phyloP scores from a whole-genome alignment of 768 basidiomycete species.

The Mycena epipterygia region DNA sequence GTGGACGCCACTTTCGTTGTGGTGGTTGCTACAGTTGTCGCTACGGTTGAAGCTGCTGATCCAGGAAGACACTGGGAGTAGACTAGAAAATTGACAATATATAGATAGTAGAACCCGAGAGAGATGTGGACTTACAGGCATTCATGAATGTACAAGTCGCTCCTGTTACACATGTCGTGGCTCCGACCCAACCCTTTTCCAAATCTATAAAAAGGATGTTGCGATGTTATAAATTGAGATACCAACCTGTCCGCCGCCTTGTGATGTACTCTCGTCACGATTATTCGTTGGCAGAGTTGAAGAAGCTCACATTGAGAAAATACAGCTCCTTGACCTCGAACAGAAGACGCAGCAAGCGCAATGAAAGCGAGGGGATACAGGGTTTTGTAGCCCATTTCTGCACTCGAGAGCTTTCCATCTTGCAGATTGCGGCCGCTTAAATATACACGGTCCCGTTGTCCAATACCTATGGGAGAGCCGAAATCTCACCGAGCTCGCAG shows the following conservation, averaged over 20 bases:
- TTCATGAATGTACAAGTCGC: constrained; percentile 46
- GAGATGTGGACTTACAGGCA: constrained; percentile 41
- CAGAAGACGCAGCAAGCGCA: constrained; percentile 26
- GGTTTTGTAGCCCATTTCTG: constrained; percentile 35
- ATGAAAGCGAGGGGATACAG: constrained; percentile 30
- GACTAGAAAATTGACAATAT: constrained; percentile 31
- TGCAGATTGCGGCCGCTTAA: neutral
- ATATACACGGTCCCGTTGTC: neutral
- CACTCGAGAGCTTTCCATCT: neutral
- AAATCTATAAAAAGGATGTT: too few species aligned
- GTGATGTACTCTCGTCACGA: neutral
- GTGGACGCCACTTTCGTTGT: neutral
- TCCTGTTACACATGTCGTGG: constrained; percentile 51
- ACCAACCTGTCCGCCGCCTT: constrained; percentile 23
- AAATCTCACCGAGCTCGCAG: constrained; percentile 22
- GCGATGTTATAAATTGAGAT: neutral
- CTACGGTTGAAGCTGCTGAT: constrained; percentile 12
- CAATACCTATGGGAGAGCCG: neutral
- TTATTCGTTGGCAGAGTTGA: neutral
- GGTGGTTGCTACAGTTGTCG: constrained; percentile 24
- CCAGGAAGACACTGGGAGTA: constrained; percentile 53
- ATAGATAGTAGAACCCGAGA: neutral
- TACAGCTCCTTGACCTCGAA: constrained; percentile 34
- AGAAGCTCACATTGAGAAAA: constrained; percentile 19
- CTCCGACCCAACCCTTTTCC: constrained; percentile 47